These are phyloP conservation scores for Nelumbo lutea DNA, from an alignment of 164 flowering plant species.

Conservation along the genomic window DNA sequence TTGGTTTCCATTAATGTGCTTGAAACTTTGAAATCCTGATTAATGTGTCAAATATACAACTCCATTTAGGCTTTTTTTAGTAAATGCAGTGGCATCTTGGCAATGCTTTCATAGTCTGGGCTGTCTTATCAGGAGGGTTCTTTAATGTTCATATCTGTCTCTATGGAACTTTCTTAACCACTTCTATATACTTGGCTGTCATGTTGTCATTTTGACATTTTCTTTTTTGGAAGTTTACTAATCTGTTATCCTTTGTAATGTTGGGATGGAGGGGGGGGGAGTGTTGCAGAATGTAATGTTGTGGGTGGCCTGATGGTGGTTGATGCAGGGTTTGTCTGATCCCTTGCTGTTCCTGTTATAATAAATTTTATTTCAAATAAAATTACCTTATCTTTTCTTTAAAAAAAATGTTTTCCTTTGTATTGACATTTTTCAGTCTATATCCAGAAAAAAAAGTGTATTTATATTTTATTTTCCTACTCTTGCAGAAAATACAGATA, in stretches of 20 bases:
- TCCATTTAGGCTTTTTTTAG: not conserved
- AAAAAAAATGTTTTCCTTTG: not conserved
- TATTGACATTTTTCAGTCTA: not conserved
- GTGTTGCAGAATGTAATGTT: too few species aligned
- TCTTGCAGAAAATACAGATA: slow-evolving; percentile 73
- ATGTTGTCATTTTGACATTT: not conserved
- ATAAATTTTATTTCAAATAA: not conserved
- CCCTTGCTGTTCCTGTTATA: too few species aligned
- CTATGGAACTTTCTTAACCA: not conserved
- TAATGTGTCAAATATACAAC: not conserved
- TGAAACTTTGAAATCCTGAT: too few species aligned
- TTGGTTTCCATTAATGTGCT: too few species aligned
- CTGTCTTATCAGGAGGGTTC: not conserved
- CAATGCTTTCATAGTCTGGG: not conserved
- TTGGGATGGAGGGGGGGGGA: too few species aligned
- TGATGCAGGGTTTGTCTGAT: too few species aligned
- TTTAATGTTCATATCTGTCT: not conserved
- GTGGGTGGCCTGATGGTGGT: too few species aligned
- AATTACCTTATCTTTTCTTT: not conserved
- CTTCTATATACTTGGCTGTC: too few species aligned
- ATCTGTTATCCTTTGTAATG: not conserved
- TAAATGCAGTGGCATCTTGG: not conserved
- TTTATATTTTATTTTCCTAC: slow-evolving; percentile 10
- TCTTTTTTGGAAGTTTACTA: not conserved
- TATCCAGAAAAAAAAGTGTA: not conserved